These are phyloP conservation scores for Nadsonia commutata DNA, from an alignment of 1,139 yeast genomes.

Conservation along the genomic window DNA sequence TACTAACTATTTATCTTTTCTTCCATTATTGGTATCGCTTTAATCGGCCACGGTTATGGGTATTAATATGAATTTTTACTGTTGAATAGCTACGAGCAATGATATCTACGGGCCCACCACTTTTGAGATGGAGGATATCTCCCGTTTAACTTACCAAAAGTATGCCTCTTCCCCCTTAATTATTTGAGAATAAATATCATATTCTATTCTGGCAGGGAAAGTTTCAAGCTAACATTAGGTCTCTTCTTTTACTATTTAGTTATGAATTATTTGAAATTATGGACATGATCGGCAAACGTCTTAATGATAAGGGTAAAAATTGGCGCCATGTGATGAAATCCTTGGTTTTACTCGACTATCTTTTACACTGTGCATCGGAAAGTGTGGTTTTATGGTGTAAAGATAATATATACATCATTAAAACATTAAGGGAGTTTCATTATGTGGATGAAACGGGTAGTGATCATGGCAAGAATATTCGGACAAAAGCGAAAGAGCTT, in stretches of 20 bases:
- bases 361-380: constrained; percentile 79
- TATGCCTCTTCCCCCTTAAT: no score
- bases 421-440: constrained; percentile 83
- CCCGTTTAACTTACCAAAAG: constrained; percentile 57
- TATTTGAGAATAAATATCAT: no score
- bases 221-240: no score
- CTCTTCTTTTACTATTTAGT: constrained; percentile 1
- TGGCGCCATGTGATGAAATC: constrained; percentile 93
- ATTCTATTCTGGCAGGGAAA: no score
- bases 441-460: constrained; percentile 64
- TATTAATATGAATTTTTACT: neutral
- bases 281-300: constrained; percentile 90
- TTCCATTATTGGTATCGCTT: no score
- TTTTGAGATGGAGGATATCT: constrained; percentile 72
- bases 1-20: no score
- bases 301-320: constrained; percentile 93
- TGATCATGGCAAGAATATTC: constrained; percentile 80
- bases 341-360: constrained; percentile 72
- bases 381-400: constrained; percentile 90
- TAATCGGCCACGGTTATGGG: no score
- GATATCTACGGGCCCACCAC: constrained; percentile 78
- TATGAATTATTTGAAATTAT: constrained; percentile 79
- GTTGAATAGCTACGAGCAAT: constrained; percentile 51
- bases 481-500: constrained; percentile 86
- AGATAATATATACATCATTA: constrained; percentile 77